Conservation (phyloP, 2,329 filamentous ascomycete genomes). For the Tolypocladium tundrense region DNA sequence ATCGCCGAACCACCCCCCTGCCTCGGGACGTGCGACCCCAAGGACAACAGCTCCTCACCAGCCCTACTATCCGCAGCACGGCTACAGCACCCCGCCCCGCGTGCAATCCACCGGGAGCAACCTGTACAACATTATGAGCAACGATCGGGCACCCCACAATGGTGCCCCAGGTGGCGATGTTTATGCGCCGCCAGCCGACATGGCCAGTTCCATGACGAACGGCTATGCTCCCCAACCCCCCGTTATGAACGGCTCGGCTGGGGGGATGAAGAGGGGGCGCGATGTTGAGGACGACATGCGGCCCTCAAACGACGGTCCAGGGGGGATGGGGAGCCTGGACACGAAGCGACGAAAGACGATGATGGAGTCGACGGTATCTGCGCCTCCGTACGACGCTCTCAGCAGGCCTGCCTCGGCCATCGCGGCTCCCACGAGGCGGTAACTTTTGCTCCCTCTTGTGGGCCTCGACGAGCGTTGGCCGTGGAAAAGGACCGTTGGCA, state of each 20-base stretch:
- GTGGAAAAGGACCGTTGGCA: neutral
- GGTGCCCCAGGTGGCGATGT: conserved; percentile 57
- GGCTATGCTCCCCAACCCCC: conserved; percentile 55
- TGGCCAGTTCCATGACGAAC: conserved; percentile 44
- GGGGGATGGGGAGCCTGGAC: conserved; percentile 38
- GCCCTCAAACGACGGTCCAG: conserved; percentile 41
- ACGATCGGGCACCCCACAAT: conserved; percentile 52
- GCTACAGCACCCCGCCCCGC: conserved; percentile 73
- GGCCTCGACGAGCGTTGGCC: neutral
- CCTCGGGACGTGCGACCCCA: conserved; percentile 76
- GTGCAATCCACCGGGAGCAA: conserved; percentile 58
- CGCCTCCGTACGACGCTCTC: conserved; percentile 38
- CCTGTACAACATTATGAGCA: conserved; percentile 82
- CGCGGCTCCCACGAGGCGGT: conserved; percentile 29
- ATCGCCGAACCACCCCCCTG: conserved; percentile 68
- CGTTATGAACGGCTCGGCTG: conserved; percentile 52
- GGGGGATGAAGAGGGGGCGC: conserved; percentile 34
- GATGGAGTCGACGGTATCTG: conserved; percentile 46
- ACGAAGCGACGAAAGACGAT: conserved; percentile 74
- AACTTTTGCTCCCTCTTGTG: conserved; percentile 4
- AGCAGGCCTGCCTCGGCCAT: conserved; percentile 36
- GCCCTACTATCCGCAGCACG: conserved; percentile 60
- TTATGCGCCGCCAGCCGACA: conserved; percentile 57
- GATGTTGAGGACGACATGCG: conserved; percentile 53
- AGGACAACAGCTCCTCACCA: conserved; percentile 64